Evolutionary conservation across 176 grass and related monocot species (phyloP).

Genomic region (Zoysia japonica): DNA sequence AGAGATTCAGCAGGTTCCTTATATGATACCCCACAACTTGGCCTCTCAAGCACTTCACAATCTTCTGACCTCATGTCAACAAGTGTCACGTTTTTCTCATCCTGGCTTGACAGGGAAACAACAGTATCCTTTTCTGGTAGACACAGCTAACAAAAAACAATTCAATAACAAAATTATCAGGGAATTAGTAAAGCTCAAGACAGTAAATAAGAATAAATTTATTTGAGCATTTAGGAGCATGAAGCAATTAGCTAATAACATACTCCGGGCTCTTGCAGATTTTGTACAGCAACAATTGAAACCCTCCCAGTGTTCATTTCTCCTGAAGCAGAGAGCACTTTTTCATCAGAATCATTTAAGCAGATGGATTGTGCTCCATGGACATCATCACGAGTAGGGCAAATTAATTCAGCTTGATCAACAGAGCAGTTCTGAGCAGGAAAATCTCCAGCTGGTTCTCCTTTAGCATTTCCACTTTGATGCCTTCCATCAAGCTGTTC

Average conservation of each 20-base stretch:
- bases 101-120: conserved; percentile 32
- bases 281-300: conserved; percentile 17
- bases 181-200: conserved; percentile 26
- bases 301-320: conserved; percentile 27
- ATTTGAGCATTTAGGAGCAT: not conserved
- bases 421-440: conserved; percentile 42
- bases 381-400: conserved; percentile 31
- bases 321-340: conserved; percentile 35
- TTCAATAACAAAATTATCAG: conserved; percentile 20
- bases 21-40: conserved; percentile 27
- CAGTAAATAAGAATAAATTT: not conserved
- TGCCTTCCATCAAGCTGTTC: conserved; percentile 44
- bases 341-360: conserved; percentile 47
- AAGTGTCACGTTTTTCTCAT: conserved; percentile 32
- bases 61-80: conserved; percentile 28
- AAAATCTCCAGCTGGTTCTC: conserved; percentile 48
- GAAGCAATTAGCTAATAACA: conserved; percentile 28
- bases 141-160: conserved; percentile 31
- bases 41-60: conserved; percentile 6
- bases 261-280: conserved; percentile 38
- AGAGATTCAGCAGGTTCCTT: conserved; percentile 10
- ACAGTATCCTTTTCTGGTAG: conserved; percentile 15
- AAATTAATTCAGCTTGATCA: conserved; percentile 41
- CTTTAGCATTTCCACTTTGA: conserved; percentile 52
- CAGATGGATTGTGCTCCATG: conserved; percentile 36